Evolutionary conservation across 208 protist species (phyloP).

Genomic region (Wallacemonas rigidus): DNA sequence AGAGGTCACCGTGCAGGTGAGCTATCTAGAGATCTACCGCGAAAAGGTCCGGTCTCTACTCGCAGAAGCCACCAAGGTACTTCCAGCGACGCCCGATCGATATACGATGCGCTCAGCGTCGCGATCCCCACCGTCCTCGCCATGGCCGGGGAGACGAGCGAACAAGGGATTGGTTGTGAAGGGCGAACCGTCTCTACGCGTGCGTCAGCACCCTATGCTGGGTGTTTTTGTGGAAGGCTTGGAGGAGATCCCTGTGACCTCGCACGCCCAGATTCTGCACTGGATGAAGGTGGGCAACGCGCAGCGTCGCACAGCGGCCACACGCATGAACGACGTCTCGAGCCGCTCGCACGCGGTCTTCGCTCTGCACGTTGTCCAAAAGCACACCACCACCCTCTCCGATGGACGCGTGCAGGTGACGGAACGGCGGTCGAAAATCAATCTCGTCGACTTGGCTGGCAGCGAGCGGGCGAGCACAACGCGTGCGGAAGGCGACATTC

Average conservation of each 20-base stretch:
- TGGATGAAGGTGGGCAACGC: conserved; percentile 78
- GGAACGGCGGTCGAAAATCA: conserved; percentile 71
- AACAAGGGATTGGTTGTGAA: neutral
- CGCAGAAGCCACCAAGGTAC: neutral
- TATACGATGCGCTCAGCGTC: no score
- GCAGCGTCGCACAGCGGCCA: conserved; percentile 80
- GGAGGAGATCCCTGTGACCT: conserved; percentile 61
- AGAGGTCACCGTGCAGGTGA: conserved; percentile 72
- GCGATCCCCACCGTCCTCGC: neutral
- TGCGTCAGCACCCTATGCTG: conserved; percentile 77
- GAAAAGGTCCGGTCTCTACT: conserved; percentile 89
- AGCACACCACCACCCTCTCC: conserved; percentile 25
- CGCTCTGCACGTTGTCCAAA: conserved; percentile 76
- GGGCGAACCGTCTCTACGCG: conserved; percentile 41
- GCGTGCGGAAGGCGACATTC: conserved; percentile 70
- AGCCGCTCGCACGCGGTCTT: conserved; percentile 98
- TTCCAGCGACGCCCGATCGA: no score
- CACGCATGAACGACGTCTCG: conserved; percentile 95
- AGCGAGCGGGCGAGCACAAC: conserved; percentile 88
- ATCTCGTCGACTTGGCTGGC: conserved; percentile 94
- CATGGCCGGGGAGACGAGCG: neutral
- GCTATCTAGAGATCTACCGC: conserved; percentile 92
- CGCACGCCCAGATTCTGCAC: conserved; percentile 53
- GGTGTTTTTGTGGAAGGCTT: conserved; percentile 84
- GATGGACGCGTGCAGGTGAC: conserved; percentile 36